These are phyloP conservation scores for Metrosideros polymorpha DNA, from an alignment of 441 rosid genomes.

Conservation along the genomic window DNA sequence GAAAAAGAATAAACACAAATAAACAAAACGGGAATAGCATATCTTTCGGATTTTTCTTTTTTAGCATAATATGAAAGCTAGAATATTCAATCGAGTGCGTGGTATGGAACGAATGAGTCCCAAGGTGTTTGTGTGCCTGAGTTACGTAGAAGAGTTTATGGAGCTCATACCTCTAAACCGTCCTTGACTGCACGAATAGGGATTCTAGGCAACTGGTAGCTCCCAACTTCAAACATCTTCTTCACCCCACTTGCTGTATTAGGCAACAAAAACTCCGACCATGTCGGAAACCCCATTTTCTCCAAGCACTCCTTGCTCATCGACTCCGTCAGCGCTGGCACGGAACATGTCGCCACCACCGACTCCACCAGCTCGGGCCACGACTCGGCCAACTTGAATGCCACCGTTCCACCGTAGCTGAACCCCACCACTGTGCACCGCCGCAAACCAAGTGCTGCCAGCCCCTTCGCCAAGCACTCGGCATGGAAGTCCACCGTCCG, in stretches of 20 bases:
- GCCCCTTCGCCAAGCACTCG: slow-evolving; percentile 24
- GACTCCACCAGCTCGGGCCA: slow-evolving; percentile 26
- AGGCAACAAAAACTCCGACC: slow-evolving; percentile 28
- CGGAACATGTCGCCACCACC: slow-evolving; percentile 17
- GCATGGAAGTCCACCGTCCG: slow-evolving; percentile 29
- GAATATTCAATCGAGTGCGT: no score
- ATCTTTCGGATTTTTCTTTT: neutral
- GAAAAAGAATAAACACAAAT: no score
- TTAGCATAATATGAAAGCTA: neutral
- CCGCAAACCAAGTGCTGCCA: slow-evolving; percentile 21
- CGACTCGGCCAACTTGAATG: slow-evolving; percentile 31
- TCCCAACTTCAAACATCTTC: neutral
- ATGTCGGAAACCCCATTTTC: slow-evolving; percentile 14
- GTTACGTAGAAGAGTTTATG: neutral
- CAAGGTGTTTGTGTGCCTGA: neutral
- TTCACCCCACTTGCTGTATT: neutral
- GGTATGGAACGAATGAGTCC: no score
- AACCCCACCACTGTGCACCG: slow-evolving; percentile 24
- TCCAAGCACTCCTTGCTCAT: neutral
- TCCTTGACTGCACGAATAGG: slow-evolving; percentile 15
- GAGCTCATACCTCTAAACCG: slow-evolving; percentile 12
- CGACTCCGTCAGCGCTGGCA: slow-evolving; percentile 20
- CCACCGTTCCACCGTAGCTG: slow-evolving; percentile 33
- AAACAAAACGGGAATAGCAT: no score
- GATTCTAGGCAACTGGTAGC: slow-evolving; percentile 8